A percentile compares a stretch with the other conserved stretches of the same genome.
phyloP scores from a whole-genome alignment of 139 green algal species.

The Klebsormidium nitens region DNA sequence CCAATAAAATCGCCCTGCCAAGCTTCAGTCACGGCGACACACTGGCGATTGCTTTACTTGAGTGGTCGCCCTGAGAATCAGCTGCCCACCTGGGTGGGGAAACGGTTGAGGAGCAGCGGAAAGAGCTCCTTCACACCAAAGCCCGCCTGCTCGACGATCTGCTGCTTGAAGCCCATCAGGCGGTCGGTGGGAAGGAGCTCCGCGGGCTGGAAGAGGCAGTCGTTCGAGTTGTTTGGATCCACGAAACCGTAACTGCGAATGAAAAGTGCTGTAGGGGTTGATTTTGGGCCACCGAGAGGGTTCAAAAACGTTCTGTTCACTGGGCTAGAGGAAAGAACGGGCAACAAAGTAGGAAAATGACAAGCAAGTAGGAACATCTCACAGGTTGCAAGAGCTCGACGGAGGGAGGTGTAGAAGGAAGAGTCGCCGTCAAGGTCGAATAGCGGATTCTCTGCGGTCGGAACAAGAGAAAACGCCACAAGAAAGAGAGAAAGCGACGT shows the following conservation, averaged over 20 bases:
- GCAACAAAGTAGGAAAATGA: background rate
- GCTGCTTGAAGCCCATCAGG: conserved; percentile 57
- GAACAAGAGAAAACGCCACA: no score
- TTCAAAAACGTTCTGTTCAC: background rate
- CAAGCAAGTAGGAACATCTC: background rate
- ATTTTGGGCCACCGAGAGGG: no score
- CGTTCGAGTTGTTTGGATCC: background rate
- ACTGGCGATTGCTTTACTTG: background rate
- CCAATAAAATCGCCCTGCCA: background rate
- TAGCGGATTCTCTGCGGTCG: no score
- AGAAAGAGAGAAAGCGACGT: no score
- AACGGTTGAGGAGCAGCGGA: conserved; percentile 77
- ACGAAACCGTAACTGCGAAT: conserved; percentile 19
- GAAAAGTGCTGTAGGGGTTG: no score
- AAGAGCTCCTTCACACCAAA: conserved; percentile 65
- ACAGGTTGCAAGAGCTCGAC: background rate
- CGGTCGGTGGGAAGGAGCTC: conserved; percentile 47
- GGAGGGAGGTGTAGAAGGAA: background rate
- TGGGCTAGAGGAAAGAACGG: background rate
- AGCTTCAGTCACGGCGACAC: background rate
- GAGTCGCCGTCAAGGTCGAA: no score
- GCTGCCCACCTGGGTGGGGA: conserved; percentile 69
- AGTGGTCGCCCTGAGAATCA: background rate
- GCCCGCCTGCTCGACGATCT: conserved; percentile 62
- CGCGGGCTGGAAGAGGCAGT: conserved; percentile 15